A percentile compares a stretch with the other conserved stretches of the same genome.
Conservation (phyloP, 1,139 yeast species). For the Nakaseomyces glabratus region DNA sequence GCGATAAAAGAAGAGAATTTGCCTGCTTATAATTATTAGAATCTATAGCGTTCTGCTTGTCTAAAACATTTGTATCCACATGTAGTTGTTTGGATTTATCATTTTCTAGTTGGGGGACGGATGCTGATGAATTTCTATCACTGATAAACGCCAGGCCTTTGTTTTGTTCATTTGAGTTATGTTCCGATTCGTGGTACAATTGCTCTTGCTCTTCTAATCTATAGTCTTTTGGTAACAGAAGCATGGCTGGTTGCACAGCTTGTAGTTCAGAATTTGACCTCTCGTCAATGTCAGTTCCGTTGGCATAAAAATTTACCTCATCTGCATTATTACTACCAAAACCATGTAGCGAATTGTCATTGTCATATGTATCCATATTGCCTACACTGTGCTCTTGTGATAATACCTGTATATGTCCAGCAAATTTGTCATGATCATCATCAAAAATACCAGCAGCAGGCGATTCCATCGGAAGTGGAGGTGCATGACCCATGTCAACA, state of each 20-base stretch:
- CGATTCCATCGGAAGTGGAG: slow-evolving; percentile 6
- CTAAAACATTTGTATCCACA: neutral
- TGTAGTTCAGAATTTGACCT: neutral
- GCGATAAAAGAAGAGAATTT: slow-evolving; percentile 1
- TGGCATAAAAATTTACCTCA: neutral
- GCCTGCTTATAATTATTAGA: neutral
- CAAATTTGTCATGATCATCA: neutral
- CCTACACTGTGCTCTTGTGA: neutral
- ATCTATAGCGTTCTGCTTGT: neutral
- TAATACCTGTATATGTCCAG: neutral
- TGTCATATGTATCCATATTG: neutral
- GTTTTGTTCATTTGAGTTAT: neutral
- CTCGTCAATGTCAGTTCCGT: too few species aligned
- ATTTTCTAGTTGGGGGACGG: neutral
- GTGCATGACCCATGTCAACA: slow-evolving; percentile 8
- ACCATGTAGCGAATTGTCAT: slow-evolving; percentile 1
- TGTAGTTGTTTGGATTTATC: neutral
- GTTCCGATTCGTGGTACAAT: neutral
- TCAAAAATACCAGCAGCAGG: neutral
- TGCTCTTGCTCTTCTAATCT: slow-evolving; percentile 13
- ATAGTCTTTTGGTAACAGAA: slow-evolving; percentile 24
- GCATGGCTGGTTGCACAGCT: slow-evolving; percentile 16
- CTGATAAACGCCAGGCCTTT: slow-evolving; percentile 1
- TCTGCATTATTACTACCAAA: neutral
- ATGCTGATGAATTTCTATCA: neutral